Conservation (phyloP, 345 rosid species). For the Melaleuca alternifolia region DNA sequence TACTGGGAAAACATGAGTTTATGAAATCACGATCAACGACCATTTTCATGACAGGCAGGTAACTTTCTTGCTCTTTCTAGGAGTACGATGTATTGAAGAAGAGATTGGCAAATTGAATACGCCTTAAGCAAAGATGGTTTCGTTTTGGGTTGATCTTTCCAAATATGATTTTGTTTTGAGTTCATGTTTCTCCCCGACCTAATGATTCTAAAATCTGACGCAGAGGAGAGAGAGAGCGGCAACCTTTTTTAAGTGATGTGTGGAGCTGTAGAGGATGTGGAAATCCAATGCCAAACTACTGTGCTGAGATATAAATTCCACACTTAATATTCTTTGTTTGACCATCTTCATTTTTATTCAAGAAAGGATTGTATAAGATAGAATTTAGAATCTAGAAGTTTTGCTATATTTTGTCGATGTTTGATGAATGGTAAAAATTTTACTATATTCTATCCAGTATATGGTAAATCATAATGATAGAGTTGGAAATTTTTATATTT, state of each 20-base stretch:
- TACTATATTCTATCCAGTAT: no score
- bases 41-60: not conserved
- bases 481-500: no score
- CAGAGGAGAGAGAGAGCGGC: not conserved
- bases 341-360: no score
- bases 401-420: no score
- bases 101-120: not conserved
- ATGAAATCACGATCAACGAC: not conserved
- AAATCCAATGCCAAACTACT: not conserved
- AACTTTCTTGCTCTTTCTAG: not conserved
- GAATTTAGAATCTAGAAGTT: no score
- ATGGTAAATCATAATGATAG: no score
- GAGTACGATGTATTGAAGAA: not conserved
- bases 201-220: no score
- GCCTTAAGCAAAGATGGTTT: not conserved
- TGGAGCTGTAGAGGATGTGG: not conserved
- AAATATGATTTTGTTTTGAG: not conserved
- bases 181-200: no score
- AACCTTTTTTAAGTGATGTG: not conserved
- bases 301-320: rapidly evolving
- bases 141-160: not conserved
- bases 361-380: no score
- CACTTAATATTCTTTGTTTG: no score
- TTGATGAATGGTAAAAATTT: no score
- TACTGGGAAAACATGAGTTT: rapidly evolving